phyloP scores from a whole-genome alignment of 768 basidiomycete genomes.

The Boletellus sp. region DNA sequence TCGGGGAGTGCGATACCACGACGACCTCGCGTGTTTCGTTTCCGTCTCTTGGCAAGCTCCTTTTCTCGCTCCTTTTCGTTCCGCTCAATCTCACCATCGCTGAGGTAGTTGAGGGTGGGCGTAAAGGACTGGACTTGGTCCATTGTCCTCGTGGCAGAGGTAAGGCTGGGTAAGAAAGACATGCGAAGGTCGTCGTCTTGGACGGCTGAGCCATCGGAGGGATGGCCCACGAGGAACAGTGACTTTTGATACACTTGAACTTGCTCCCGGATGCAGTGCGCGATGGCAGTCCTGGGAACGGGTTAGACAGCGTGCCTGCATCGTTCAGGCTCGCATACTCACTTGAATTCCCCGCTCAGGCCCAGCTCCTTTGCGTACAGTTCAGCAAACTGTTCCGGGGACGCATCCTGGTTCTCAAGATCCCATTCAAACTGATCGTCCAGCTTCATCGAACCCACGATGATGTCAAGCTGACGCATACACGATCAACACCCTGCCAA shows the following conservation, averaged over 20 bases:
- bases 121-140: slow-evolving; percentile 81
- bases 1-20: slow-evolving; percentile 85
- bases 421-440: slow-evolving; percentile 99
- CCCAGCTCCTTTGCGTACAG: slow-evolving; percentile 85
- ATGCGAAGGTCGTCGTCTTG: slow-evolving; percentile 89
- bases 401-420: slow-evolving; percentile 70
- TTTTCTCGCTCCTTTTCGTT: slow-evolving; percentile 93
- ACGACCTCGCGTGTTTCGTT: slow-evolving; percentile 78
- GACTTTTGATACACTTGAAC: slow-evolving; percentile 89
- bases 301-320: slow-evolving; percentile 9
- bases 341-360: slow-evolving; percentile 90
- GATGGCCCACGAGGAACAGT: slow-evolving; percentile 84
- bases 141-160: slow-evolving; percentile 64
- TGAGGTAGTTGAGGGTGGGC: slow-evolving; percentile 84
- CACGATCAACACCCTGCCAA: slow-evolving; percentile 5
- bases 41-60: slow-evolving; percentile 80
- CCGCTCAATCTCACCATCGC: slow-evolving; percentile 83
- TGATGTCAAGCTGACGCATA: slow-evolving; percentile 77
- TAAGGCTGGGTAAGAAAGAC: slow-evolving; percentile 82
- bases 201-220: slow-evolving; percentile 71
- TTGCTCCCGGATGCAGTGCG: slow-evolving; percentile 95
- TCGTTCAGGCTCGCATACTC: slow-evolving; percentile 23
- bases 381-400: slow-evolving; percentile 91
- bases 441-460: slow-evolving; percentile 87
- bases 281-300: slow-evolving; percentile 78